A percentile compares a stretch with the other conserved stretches of the same genome.
phyloP scores from a whole-genome alignment of 805 yeast genomes.

The Danielia oregonensis region DNA sequence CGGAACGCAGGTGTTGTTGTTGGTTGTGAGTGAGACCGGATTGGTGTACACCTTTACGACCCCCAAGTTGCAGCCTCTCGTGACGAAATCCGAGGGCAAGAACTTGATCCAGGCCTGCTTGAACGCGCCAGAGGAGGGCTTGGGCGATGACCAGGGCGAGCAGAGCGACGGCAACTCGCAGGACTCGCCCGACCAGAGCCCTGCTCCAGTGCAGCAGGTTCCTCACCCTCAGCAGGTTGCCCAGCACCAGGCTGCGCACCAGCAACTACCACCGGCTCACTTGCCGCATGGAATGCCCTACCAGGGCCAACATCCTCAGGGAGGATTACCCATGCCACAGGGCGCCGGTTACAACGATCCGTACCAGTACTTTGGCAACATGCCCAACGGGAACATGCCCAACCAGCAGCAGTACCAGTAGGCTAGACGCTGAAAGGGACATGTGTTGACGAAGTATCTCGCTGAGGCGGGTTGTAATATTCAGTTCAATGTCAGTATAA shows the following conservation, averaged over 20 bases:
- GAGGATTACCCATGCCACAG: constrained; percentile 41
- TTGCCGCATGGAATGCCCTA: constrained; percentile 45
- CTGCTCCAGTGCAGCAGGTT: constrained; percentile 26
- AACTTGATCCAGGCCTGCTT: constrained; percentile 94
- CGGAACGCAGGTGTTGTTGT: constrained; percentile 91
- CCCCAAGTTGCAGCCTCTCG: constrained; percentile 97
- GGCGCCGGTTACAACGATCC: constrained; percentile 53
- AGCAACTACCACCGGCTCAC: constrained; percentile 36
- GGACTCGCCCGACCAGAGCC: constrained; percentile 39
- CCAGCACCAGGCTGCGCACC: constrained; percentile 29
- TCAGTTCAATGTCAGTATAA: no score
- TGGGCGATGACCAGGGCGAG: constrained; percentile 59
- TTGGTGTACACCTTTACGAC: constrained; percentile 97
- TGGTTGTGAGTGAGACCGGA: constrained; percentile 98
- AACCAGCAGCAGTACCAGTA: constrained; percentile 57
- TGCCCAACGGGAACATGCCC: constrained; percentile 46
- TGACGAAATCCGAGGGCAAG: constrained; percentile 95
- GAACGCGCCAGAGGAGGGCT: constrained; percentile 90
- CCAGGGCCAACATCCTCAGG: constrained; percentile 39
- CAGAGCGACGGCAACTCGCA: constrained; percentile 47
- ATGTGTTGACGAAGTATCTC: no score
- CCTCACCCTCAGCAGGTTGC: constrained; percentile 19
- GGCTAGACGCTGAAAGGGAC: no score
- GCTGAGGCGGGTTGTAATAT: no score
- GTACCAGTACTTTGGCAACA: constrained; percentile 59